A percentile compares a stretch with the other conserved stretches of the same genome.
These are phyloP conservation scores for Pseudozyma sp. DNA, from an alignment of 1,284 basidiomycete species.

Conservation along the genomic window DNA sequence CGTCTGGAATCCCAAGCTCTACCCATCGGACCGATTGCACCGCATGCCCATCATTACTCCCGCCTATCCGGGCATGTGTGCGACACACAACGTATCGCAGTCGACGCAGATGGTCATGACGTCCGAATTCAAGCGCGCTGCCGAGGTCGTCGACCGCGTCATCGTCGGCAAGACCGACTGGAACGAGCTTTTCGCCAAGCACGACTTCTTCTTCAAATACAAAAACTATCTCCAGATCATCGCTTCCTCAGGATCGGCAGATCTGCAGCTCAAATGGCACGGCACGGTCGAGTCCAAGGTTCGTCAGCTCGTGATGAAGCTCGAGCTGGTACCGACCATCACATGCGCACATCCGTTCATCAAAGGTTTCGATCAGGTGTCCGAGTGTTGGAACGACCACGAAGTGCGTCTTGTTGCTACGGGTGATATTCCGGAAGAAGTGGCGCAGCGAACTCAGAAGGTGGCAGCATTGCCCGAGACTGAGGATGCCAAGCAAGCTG, in stretches of 20 bases:
- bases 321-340: conserved; percentile 92
- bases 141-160: conserved; percentile 92
- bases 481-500: conserved; percentile 49
- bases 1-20: conserved; percentile 99
- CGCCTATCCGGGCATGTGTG: conserved; percentile 99
- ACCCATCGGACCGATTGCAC: conserved; percentile 90
- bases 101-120: conserved; percentile 98
- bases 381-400: conserved; percentile 84
- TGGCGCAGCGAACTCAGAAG: conserved; percentile 61
- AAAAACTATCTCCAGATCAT: conserved; percentile 98
- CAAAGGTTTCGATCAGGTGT: conserved; percentile 90
- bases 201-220: conserved; percentile 97
- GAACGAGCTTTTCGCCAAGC: conserved; percentile 82
- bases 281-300: conserved; percentile 97
- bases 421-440: conserved; percentile 62
- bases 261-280: conserved; percentile 94
- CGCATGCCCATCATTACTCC: conserved; percentile 99
- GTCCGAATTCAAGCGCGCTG: conserved; percentile 92
- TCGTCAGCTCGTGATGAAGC: conserved; percentile 94
- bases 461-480: conserved; percentile 56
- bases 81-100: conserved; percentile 95
- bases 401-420: conserved; percentile 66
- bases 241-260: conserved; percentile 82
- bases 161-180: conserved; percentile 86
- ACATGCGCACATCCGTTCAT: conserved; percentile 93